A percentile compares a stretch with the other conserved stretches of the same genome.
These are phyloP conservation scores for Shiraia sp. DNA, from an alignment of 2,329 filamentous ascomycete genomes.

Conservation along the genomic window DNA sequence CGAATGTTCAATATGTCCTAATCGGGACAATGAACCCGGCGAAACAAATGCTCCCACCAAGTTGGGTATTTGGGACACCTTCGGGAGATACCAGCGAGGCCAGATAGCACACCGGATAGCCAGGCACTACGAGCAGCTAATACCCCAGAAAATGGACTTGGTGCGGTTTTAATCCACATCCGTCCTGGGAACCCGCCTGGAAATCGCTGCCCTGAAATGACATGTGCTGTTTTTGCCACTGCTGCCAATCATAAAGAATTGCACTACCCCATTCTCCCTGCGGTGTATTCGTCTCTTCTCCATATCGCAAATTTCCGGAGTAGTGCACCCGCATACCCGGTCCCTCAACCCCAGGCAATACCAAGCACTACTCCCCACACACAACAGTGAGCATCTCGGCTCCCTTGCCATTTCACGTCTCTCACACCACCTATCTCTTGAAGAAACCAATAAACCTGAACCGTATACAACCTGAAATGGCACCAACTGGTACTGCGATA, in stretches of 20 bases:
- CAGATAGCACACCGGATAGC: background rate
- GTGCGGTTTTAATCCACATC: slow-evolving; percentile 7
- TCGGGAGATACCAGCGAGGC: background rate
- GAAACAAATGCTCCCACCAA: background rate
- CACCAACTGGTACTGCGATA: slow-evolving; percentile 4
- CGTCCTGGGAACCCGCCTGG: slow-evolving; percentile 1
- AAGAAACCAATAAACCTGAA: background rate
- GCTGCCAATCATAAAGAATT: slow-evolving; percentile 5
- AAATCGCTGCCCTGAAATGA: background rate
- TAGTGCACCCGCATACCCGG: slow-evolving; percentile 3
- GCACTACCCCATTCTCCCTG: background rate
- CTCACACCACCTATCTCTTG: background rate
- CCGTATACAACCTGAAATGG: slow-evolving; percentile 1
- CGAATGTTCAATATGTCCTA: slow-evolving; percentile 5
- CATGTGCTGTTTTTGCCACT: slow-evolving; percentile 2
- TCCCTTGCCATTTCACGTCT: background rate
- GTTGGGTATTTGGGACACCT: background rate
- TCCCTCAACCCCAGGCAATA: background rate
- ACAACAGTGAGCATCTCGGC: background rate
- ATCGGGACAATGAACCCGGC: slow-evolving; percentile 3
- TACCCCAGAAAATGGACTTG: slow-evolving; percentile 1
- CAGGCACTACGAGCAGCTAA: background rate
- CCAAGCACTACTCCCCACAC: background rate
- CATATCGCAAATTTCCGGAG: slow-evolving; percentile 1
- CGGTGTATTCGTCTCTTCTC: background rate